phyloP scores from a whole-genome alignment of 257 asterid genomes.

The Jacaranda mimosifolia region DNA sequence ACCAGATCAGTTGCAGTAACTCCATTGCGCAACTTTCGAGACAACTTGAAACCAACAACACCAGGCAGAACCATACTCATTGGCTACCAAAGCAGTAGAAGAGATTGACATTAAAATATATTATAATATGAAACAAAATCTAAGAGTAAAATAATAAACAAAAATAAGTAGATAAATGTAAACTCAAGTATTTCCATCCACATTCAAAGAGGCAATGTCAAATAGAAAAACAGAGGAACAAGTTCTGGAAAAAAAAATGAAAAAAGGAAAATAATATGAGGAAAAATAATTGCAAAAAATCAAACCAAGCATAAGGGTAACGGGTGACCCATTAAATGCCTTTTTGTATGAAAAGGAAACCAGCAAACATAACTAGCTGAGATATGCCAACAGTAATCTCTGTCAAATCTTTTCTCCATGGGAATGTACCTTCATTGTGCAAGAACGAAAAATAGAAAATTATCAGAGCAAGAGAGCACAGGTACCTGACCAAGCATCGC shows the following conservation, averaged over 20 bases:
- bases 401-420: neutral
- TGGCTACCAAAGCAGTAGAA: slow-evolving; percentile 55
- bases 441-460: neutral
- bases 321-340: neutral
- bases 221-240: neutral
- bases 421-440: neutral
- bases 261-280: neutral
- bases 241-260: neutral
- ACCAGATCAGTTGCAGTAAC: slow-evolving; percentile 97
- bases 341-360: neutral
- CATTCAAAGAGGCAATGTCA: neutral
- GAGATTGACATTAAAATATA: neutral
- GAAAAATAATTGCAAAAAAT: neutral
- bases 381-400: neutral
- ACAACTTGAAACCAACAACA: slow-evolving; percentile 86
- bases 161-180: neutral
- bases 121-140: neutral
- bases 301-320: neutral
- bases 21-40: slow-evolving; percentile 77
- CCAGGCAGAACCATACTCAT: slow-evolving; percentile 99
- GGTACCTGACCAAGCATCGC: slow-evolving; percentile 93
- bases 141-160: neutral
- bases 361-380: neutral
- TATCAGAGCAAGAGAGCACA: neutral
- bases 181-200: neutral